Conservation (phyloP, 2,329 filamentous ascomycete genomes). For the Madurella mycetomatis region DNA sequence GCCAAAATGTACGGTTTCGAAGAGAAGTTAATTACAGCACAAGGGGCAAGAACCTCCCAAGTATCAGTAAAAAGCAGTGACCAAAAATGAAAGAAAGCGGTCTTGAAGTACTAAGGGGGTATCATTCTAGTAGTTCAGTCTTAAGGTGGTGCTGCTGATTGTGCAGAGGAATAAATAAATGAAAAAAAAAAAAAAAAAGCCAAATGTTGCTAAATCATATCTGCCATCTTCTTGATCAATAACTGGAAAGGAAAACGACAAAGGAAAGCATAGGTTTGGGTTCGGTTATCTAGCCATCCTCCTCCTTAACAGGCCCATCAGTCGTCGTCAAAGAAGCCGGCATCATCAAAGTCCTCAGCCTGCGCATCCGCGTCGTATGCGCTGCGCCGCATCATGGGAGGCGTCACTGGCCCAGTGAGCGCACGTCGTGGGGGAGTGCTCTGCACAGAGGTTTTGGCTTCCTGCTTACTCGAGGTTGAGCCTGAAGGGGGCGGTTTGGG, state of each 20-base stretch:
- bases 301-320: not conserved
- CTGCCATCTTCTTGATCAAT: not conserved
- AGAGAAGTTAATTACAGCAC: no score
- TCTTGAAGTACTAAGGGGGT: slow-evolving; percentile 1
- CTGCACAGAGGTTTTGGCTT: slow-evolving; percentile 27
- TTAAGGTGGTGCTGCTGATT: not conserved
- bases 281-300: not conserved
- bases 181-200: not conserved
- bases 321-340: slow-evolving; percentile 28
- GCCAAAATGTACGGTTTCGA: no score
- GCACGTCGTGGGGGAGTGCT: slow-evolving; percentile 43
- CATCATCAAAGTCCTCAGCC: slow-evolving; percentile 35
- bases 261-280: not conserved
- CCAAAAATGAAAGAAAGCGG: not conserved
- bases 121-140: slow-evolving; percentile 9
- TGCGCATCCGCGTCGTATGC: slow-evolving; percentile 60
- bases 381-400: slow-evolving; percentile 56
- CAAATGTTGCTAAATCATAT: not conserved
- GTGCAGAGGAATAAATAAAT: not conserved
- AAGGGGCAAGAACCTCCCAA: not conserved
- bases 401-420: slow-evolving; percentile 47
- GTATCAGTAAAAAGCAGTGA: not conserved
- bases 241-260: slow-evolving; percentile 3
- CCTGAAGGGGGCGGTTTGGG: slow-evolving; percentile 29
- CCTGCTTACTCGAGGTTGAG: slow-evolving; percentile 26